Evolutionary conservation across 108 stramenopile species (phyloP).

Genomic region (Schizochytrium sp.): DNA sequence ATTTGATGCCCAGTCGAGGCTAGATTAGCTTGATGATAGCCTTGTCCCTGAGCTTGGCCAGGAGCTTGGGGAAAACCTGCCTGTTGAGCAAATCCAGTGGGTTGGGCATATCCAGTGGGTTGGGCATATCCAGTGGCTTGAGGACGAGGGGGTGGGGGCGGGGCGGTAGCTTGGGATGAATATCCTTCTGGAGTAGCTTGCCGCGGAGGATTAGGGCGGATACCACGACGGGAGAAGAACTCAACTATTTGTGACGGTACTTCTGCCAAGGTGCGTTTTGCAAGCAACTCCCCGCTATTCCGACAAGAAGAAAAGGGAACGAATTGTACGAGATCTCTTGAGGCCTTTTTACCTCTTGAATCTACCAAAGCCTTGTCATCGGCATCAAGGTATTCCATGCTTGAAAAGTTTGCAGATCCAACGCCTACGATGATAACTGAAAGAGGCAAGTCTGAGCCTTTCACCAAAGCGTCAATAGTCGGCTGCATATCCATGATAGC

Average conservation of each 20-base stretch:
- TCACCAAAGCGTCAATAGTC: constrained; percentile 66
- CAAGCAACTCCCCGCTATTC: neutral
- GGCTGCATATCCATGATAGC: constrained; percentile 69
- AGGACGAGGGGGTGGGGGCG: neutral
- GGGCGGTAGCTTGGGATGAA: neutral
- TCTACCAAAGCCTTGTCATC: neutral
- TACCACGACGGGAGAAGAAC: constrained; percentile 31
- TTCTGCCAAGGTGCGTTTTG: neutral
- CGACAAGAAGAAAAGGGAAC: constrained; percentile 63
- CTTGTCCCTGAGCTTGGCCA: neutral
- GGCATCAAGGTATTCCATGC: constrained; percentile 65
- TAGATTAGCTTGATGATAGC: neutral
- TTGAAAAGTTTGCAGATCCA: constrained; percentile 70
- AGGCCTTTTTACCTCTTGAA: neutral
- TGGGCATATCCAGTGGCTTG: neutral
- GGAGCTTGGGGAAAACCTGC: too few relatives aligned
- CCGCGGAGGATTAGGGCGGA: constrained; percentile 20
- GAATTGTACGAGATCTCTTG: constrained; percentile 77
- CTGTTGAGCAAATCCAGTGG: too few relatives aligned
- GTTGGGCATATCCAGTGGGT: too few relatives aligned
- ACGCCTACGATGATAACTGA: constrained; percentile 76
- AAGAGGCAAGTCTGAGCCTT: constrained; percentile 69
- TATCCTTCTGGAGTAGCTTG: neutral
- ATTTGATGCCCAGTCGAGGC: neutral
- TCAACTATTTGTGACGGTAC: constrained; percentile 16